phyloP scores from a whole-genome alignment of 805 yeast species.

The Metschnikowia similis region DNA sequence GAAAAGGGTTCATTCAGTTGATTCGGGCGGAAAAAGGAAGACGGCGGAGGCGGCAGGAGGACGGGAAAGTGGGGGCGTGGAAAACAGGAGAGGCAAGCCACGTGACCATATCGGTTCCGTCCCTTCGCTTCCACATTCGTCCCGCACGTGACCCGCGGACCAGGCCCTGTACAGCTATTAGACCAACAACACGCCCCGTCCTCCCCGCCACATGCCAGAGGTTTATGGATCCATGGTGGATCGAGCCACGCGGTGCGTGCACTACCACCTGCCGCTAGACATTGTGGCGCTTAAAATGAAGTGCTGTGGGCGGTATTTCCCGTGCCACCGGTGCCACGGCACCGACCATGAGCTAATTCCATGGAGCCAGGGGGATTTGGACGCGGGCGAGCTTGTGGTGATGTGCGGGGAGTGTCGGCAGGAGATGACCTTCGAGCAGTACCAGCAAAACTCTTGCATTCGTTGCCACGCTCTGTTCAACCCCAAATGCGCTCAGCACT shows the following conservation, averaged over 20 bases:
- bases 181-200: no score
- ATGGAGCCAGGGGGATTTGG: constrained; percentile 13
- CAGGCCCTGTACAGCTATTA: no score
- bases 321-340: constrained; percentile 39
- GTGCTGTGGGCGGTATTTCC: constrained; percentile 35
- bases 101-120: no score
- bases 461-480: constrained; percentile 29
- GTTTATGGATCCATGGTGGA: constrained; percentile 22
- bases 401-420: constrained; percentile 35
- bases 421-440: constrained; percentile 28
- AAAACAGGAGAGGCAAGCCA: no score
- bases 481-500: constrained; percentile 36
- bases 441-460: constrained; percentile 19
- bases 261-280: constrained; percentile 33
- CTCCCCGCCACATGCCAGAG: not conserved
- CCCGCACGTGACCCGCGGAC: no score
- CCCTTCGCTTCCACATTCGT: no score
- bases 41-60: no score
- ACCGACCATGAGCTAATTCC: constrained; percentile 14
- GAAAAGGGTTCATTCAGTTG: no score
- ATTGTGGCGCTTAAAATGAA: constrained; percentile 37
- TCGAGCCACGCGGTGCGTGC: constrained; percentile 32
- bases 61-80: no score
- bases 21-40: no score
- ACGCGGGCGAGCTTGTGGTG: constrained; percentile 18